Evolutionary conservation across 345 rosid genomes (phyloP).

Genomic region (Boechera retrofracta): DNA sequence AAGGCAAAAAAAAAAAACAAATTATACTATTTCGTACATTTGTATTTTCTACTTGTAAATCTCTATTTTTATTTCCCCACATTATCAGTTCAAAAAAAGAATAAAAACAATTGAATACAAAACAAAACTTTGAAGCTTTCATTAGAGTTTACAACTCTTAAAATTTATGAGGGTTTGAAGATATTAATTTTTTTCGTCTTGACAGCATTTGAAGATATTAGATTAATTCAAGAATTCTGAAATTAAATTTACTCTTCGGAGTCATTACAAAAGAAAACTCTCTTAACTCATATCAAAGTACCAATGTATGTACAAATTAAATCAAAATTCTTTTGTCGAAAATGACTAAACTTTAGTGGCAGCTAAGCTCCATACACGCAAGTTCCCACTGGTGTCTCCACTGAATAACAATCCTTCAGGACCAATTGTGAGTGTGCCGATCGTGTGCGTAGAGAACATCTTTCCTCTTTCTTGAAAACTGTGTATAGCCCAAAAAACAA

Average conservation of each 20-base stretch:
- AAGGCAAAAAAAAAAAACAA: conserved; percentile 5
- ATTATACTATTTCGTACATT: conserved; percentile 14
- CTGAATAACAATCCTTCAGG: conserved; percentile 55
- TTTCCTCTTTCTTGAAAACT: conserved; percentile 54
- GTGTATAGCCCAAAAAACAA: neutral
- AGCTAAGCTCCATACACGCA: conserved; percentile 45
- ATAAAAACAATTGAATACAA: conserved; percentile 22
- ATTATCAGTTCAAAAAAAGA: neutral
- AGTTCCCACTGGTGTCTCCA: conserved; percentile 56
- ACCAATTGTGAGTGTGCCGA: conserved; percentile 48
- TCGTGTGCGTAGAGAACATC: conserved; percentile 50
- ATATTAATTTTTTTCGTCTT: no score
- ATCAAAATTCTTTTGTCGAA: neutral
- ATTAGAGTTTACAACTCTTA: neutral
- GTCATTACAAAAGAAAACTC: conserved; percentile 8
- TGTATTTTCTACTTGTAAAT: conserved; percentile 39
- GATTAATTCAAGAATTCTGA: neutral
- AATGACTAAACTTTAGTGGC: conserved; percentile 26
- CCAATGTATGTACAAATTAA: conserved; percentile 19
- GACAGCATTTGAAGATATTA: no score
- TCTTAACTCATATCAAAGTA: neutral
- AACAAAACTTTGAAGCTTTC: conserved; percentile 1
- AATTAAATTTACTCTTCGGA: neutral
- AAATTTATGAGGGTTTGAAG: neutral
- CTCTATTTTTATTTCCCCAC: conserved; percentile 9